Evolutionary conservation across 768 basidiomycete genomes (phyloP), one percentile per base, ranked within the genome.

Genomic region (Trametes elegans): DNA sequence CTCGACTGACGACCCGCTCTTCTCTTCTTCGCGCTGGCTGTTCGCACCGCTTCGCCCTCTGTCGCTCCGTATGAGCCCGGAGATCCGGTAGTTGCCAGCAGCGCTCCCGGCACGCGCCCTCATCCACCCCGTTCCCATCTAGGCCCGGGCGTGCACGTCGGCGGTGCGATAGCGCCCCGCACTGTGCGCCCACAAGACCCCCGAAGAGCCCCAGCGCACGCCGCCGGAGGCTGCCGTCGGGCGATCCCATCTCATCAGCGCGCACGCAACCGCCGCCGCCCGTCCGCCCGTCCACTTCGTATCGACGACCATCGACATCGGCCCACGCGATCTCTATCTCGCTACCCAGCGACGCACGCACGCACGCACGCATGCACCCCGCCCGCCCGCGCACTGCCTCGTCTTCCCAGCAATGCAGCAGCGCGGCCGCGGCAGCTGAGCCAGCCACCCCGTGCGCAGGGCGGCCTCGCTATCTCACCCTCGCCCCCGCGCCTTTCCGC

Each of bases 1-100:
- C 34, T 35, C 34, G 34, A 35, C 34, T 35, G 34, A 35, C 6
- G 13, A n/a, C 13, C 6, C 11, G 34, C 11, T 35, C 34, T n/a
- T 35, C 34, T 35, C 6, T 24, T 23, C 6, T 19, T 9, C 24
- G 11, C 40, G 19, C 8, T 23, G 11, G 21, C 40, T 28, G 26
- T 7, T 32, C 40, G 39, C 49, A 16, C 28, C 28, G 50, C 23
- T 42, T 23, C 43, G 24, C 24, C 29, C 28, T 29, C 19, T 32
- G 27, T 23, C n/a, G 14, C 18, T n/a, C 6, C 23, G 5, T 27
- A 11, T 5, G n/a, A 29, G 27, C 21, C 29, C 41, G 50, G 24
- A 35, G 50, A 52, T 52, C 41, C 50, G 50, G 50, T 35, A n/a
- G 31, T 27, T 52, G 50, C 43, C 50, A 52, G 39, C n/a, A 5